Base-by-base conservation (phyloP, 345 rosid species). In the Dimocarpus longan region DNA sequence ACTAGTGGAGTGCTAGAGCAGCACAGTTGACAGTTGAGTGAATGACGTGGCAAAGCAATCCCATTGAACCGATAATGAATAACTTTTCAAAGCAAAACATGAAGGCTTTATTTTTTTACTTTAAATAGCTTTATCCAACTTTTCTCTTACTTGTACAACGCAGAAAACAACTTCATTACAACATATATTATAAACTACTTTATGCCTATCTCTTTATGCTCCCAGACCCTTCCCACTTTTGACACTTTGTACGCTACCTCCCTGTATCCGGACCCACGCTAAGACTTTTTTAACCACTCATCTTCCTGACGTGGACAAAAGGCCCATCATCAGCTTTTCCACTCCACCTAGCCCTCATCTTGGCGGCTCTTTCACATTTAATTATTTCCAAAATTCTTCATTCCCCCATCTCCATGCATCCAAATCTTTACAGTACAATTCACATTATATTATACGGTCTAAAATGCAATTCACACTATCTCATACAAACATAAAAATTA, bases 281-380 rank as follows among this genome's bases (percentile, higher is more conserved):
- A 24, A 10, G 81, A 77, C 80, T 74, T 79, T 78, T 62, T n/a
- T 19, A 40, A 18, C 24, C 73, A 42, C 70, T n/a, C 71, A 67
- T 57, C 39, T 24, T 48, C 83, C 3, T 87, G 91, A 90, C 84
- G 86, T 85, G 86, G 85, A 86, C 85, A 81, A 86, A 88, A 91
- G 87, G 88, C 88, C 81, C 87, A 75, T 85, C 73, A 32, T 66
- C 85, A 78, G 68, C 89, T 80, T 88, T 88, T 86, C 85, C 87
- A 89, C 89, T 89, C 86, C 86, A 88, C 86, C 89, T 10, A 67
- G 72, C 74, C 72, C 68, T 76, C 73, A 44, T 67, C 42, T 42
- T 66, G 84, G 77, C 85, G 85, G 85, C 86, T 76, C 40, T 32
- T 11, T 39, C 15, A 24, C 64, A 26, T 26, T 26, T 26, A 26